phyloP scores from a whole-genome alignment of 73 alveolate genomes.

The Blepharisma japonicum region DNA sequence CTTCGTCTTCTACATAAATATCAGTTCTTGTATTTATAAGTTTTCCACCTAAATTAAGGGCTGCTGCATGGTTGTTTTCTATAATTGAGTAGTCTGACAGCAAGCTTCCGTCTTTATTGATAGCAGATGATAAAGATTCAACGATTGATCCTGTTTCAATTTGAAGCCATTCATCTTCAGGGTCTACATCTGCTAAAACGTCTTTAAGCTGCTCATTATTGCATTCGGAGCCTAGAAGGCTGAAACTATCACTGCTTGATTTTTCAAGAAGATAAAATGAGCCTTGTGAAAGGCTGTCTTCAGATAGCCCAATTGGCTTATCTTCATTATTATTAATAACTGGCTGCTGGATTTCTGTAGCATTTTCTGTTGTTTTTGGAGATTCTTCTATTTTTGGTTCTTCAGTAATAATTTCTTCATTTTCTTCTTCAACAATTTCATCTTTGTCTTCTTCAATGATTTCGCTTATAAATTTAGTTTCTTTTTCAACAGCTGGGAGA shows the following conservation, averaged over 20 bases:
- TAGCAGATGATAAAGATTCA: background rate
- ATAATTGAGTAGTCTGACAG: constrained; percentile 17
- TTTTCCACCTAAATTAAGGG: constrained; percentile 3
- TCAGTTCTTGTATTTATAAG: constrained; percentile 63
- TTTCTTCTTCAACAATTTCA: too few species aligned
- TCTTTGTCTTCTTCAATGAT: constrained; percentile 21
- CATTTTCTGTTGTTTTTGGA: too few species aligned
- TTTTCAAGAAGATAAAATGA: too few species aligned
- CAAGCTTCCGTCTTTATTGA: background rate
- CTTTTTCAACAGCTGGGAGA: constrained; percentile 20
- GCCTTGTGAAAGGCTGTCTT: too few species aligned
- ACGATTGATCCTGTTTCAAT: constrained; percentile 31
- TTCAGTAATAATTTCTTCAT: too few species aligned
- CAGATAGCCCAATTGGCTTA: too few species aligned
- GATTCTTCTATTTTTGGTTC: too few species aligned
- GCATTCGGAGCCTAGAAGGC: too few species aligned
- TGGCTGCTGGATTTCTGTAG: too few species aligned
- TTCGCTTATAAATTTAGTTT: background rate
- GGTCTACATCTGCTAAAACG: background rate
- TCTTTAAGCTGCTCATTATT: too few species aligned
- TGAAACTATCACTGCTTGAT: too few species aligned
- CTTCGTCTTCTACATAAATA: constrained; percentile 73
- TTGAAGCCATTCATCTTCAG: constrained; percentile 30
- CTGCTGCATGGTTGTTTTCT: constrained; percentile 25
- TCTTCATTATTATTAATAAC: too few species aligned